Percentiles rank a stretch among this genome's conserved stretches.
Conservation (phyloP, 2,329 filamentous ascomycete genomes). For the Ceratocystis albifundus region DNA sequence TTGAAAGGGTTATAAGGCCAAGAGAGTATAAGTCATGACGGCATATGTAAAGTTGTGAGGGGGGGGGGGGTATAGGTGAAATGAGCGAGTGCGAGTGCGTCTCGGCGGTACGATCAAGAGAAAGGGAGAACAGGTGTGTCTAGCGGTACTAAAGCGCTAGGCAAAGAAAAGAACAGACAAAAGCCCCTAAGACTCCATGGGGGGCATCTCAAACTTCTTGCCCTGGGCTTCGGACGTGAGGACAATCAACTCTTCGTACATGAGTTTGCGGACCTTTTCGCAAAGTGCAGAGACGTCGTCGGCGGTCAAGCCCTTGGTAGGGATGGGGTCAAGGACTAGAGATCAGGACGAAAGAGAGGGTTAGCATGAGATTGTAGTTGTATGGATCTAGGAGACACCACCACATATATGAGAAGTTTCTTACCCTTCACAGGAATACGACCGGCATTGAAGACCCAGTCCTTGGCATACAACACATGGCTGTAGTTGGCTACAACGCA, state of each 20-base stretch:
- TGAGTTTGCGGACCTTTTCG: slow-evolving; percentile 55
- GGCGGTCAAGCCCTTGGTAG: slow-evolving; percentile 58
- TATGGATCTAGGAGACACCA: slow-evolving; percentile 1
- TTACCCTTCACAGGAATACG: slow-evolving; percentile 64
- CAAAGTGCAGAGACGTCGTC: slow-evolving; percentile 69
- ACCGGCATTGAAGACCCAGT: slow-evolving; percentile 53
- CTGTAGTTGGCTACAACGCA: slow-evolving; percentile 72
- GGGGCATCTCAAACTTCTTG: slow-evolving; percentile 24
- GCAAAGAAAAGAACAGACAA: no score
- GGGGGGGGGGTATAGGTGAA: neutral
- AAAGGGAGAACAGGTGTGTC: no score
- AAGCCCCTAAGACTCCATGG: slow-evolving; percentile 6
- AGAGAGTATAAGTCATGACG: neutral
- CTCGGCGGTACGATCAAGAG: no score
- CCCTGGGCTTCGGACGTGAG: slow-evolving; percentile 44
- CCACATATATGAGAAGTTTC: slow-evolving; percentile 24
- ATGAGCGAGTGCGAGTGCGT: neutral
- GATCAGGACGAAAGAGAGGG: neutral
- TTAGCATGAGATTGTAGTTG: slow-evolving; percentile 2
- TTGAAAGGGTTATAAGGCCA: no score
- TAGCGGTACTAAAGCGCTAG: no score
- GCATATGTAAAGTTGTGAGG: neutral
- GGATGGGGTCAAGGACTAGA: slow-evolving; percentile 66
- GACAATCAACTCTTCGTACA: slow-evolving; percentile 55
- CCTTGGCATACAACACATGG: slow-evolving; percentile 55